phyloP scores from a whole-genome alignment of 2,329 filamentous ascomycete species.

The Trichoderma aggressivum region DNA sequence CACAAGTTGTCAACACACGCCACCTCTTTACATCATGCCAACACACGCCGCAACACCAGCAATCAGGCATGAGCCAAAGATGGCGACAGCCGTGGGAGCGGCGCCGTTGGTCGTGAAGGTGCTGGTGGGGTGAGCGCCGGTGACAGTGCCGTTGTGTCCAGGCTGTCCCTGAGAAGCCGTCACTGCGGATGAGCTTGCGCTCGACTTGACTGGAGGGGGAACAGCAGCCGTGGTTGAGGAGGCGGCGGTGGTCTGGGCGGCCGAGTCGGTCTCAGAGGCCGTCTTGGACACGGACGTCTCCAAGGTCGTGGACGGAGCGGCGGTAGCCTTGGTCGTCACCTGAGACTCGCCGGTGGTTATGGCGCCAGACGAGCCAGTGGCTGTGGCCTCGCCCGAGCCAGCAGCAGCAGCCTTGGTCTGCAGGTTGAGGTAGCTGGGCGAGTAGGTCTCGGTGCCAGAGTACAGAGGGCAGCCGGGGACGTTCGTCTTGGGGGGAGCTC shows the following conservation, averaged over 20 bases:
- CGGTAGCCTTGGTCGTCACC: neutral
- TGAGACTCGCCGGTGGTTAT: conserved; percentile 15
- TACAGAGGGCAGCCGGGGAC: conserved; percentile 59
- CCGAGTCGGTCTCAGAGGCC: neutral
- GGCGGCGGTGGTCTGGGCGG: neutral
- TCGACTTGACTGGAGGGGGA: conserved; percentile 1
- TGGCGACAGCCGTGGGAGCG: conserved; percentile 26
- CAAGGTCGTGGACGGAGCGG: conserved; percentile 4
- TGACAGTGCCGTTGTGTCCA: conserved; percentile 1
- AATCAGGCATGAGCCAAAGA: conserved; percentile 26
- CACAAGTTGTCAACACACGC: neutral
- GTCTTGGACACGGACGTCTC: neutral
- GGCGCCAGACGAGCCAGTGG: conserved; percentile 19
- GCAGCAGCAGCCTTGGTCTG: conserved; percentile 24
- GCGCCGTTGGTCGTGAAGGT: conserved; percentile 18
- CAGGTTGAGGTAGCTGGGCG: conserved; percentile 46
- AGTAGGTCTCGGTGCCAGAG: conserved; percentile 53
- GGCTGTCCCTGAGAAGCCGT: neutral
- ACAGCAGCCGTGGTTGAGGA: neutral
- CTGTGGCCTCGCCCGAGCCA: neutral
- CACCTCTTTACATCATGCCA: conserved; percentile 26
- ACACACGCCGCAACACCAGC: conserved; percentile 30
- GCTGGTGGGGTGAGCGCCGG: neutral
- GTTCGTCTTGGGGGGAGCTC: conserved; percentile 60
- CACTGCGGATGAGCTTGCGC: neutral